phyloP scores from a whole-genome alignment of 805 yeast species.

The Saccharomycopsis schoenii region DNA sequence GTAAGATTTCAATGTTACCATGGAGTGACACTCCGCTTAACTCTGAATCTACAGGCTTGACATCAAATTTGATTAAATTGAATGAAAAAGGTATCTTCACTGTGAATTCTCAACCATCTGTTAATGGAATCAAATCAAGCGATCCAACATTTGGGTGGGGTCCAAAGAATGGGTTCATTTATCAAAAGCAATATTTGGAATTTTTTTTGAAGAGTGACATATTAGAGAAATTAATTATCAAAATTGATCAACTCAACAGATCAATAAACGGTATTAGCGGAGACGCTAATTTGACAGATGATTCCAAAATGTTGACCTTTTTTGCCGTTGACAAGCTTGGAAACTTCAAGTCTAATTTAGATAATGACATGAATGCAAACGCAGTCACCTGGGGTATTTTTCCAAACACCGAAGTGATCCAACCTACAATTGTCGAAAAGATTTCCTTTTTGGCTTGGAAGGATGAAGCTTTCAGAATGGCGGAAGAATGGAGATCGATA shows the following conservation, averaged over 20 bases:
- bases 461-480: slow-evolving; percentile 81
- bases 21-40: slow-evolving; percentile 93
- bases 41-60: slow-evolving; percentile 59
- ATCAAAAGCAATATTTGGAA: slow-evolving; percentile 90
- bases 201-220: slow-evolving; percentile 57
- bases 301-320: slow-evolving; percentile 52
- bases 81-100: slow-evolving; percentile 66
- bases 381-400: slow-evolving; percentile 99
- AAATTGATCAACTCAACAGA: slow-evolving; percentile 7
- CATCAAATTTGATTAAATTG: slow-evolving; percentile 47
- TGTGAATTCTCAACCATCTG: slow-evolving; percentile 89
- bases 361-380: slow-evolving; percentile 62
- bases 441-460: slow-evolving; percentile 94
- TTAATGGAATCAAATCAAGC: slow-evolving; percentile 66
- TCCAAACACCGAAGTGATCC: slow-evolving; percentile 90
- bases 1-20: slow-evolving; percentile 67
- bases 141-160: slow-evolving; percentile 89
- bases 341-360: slow-evolving; percentile 56
- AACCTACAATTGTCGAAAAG: slow-evolving; percentile 92
- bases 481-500: slow-evolving; percentile 67
- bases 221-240: slow-evolving; percentile 27
- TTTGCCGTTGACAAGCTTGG: slow-evolving; percentile 61
- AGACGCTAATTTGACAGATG: slow-evolving; percentile 6
- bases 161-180: slow-evolving; percentile 83
- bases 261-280: slow-evolving; percentile 10